Base-by-base conservation (phyloP, 2,329 filamentous ascomycete species). In the Fusarium domesticum region DNA sequence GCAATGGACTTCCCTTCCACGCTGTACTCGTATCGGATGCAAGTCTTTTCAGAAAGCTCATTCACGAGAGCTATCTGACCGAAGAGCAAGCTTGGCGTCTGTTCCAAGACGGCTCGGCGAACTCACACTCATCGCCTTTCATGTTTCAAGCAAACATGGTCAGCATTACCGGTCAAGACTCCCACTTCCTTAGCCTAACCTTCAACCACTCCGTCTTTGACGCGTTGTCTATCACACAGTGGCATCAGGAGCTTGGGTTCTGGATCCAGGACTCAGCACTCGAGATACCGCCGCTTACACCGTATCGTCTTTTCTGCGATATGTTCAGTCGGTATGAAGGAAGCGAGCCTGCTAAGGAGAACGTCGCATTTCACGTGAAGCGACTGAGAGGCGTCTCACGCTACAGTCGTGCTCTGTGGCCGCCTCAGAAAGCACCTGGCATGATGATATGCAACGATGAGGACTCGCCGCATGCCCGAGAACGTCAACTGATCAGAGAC, bases 181-280 rank as follows among this genome's bases (percentile, higher is more conserved):
- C 49, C 6, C 37, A 42, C 5, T 59, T 60, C 37, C 47, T 70
- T 11, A 43, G 50, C 15, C 46, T 66, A 35, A 64, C 59, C 0
- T 66, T 64, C 38, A 69, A 61, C 42, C 67, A 70, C 47, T 65
- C 64, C 33, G 50, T 64, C 30, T 57, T 67, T 18, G 67, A 70
- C 45, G 66, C 63, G 12, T 34, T 68, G 35, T 64, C 60, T 1
- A 49, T 69, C 6, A 51, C 62, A 11, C 54, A 63, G 4, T 65
- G 59, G 57, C 58, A 66, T 25, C 57, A 59, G 31, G 63, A 69
- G 35, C 54, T 70, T 2, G 62, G 65, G 40, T 57, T 51, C 4
- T 54, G 62, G 25, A 58, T 70, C 6, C 39, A 49, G 23, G 45
- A 62, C 30, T 17, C 41, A 4, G 42, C 54, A 5, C 18, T 45